These are phyloP conservation scores for Blastocystis sp. DNA, from an alignment of 352 stramenopile genomes.

Conservation along the genomic window DNA sequence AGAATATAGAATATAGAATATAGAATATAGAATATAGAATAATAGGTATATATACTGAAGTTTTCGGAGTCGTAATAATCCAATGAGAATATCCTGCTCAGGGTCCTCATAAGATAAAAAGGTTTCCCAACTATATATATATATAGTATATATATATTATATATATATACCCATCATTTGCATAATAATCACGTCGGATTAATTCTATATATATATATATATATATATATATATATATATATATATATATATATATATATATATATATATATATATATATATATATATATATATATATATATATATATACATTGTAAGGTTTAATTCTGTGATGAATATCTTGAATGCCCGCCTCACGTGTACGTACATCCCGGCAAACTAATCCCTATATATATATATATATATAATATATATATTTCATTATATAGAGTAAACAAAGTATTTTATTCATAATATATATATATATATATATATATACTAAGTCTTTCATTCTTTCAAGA, in stretches of 20 bases:
- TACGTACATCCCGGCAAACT: constrained; percentile 75
- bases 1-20: no score
- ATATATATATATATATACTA: constrained; percentile 44
- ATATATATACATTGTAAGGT: neutral
- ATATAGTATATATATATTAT: neutral
- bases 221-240: neutral
- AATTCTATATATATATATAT: constrained; percentile 66
- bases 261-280: neutral
- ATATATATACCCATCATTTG: constrained; percentile 72
- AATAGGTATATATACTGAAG: constrained; percentile 49
- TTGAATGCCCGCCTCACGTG: constrained; percentile 80
- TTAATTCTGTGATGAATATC: constrained; percentile 70
- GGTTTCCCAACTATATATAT: constrained; percentile 62
- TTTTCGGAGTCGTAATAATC: constrained; percentile 71
- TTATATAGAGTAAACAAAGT: constrained; percentile 52
- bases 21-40: no score
- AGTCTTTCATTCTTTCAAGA: constrained; percentile 67
- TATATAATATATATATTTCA: constrained; percentile 59
- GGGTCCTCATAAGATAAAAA: constrained; percentile 86
- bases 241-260: neutral
- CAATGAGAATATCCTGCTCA: constrained; percentile 80
- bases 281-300: neutral
- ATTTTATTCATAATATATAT: constrained; percentile 1
- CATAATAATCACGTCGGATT: constrained; percentile 74
- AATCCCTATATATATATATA: constrained; percentile 45